Base-by-base conservation (phyloP, 495 filamentous ascomycete genomes). In the Aspergillus asperescens region DNA sequence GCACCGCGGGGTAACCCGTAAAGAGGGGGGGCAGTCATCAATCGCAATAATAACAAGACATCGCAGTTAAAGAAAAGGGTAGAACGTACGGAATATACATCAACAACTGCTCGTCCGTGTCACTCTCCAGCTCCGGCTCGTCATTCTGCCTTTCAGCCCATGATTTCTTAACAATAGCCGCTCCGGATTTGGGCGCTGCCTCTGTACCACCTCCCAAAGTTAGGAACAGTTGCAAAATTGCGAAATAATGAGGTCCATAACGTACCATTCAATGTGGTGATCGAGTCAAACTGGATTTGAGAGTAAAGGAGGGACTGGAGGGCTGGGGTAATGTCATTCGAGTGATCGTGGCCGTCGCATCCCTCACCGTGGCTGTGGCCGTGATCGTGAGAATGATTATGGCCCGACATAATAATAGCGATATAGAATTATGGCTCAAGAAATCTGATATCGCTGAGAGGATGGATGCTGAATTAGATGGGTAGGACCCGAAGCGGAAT, bases 81-180 rank as follows among this genome's bases (percentile, higher is more conserved):
- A 47, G 8, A 35, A 80, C 88, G 39, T 73, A 97, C 92, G 93
- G 94, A 18, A 97, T 79, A 61, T 85, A 82, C 71, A 97, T 87
- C 28, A 98, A 62, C n/a, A 98, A 55, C 71, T 98, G 90, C 74
- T 96, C 93, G 62, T 97, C 93, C 0, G 84, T 82, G 64, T 92
- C 87, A 53, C 90, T 96, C 63, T 75, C 79, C 10, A 98, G 77
- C 67, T 90, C 84, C 0, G 88, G 87, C 55, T 83, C 72, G 8
- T 77, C 64, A 23, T 83, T 67, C 51, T 96, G 58, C 49, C 93
- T 74, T 65, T 96, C 83, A 4, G 80, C 76, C 90, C 90, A 97
- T 38, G 89, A 87, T 71, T 98, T 98, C 67, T 87, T 78, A n/a
- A 91, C 78, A 44, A 96, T 80, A 1, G 79, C 82, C 48, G 76